Evolutionary conservation across 257 asterid genomes (phyloP).

Genomic region (Solanum pimpinellifolium): DNA sequence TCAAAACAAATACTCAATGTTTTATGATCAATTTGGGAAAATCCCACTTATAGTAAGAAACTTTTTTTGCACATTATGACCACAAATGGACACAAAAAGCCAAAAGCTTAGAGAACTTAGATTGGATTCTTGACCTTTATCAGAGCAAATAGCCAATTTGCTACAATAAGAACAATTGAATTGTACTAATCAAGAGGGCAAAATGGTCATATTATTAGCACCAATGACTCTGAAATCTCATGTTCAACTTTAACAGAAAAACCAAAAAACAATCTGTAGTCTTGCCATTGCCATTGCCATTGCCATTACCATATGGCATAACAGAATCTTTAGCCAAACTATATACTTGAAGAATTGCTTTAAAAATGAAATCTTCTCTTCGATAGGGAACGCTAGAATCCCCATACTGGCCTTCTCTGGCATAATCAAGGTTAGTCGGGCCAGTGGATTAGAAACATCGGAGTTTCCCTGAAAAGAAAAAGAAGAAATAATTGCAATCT

Average conservation of each 20-base stretch:
- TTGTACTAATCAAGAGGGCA: background rate
- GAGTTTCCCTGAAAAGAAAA: background rate
- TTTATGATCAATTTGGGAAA: background rate
- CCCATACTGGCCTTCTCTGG: background rate
- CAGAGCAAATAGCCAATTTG: background rate
- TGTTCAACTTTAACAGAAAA: background rate
- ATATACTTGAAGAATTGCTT: background rate
- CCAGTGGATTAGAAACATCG: background rate
- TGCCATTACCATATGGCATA: background rate
- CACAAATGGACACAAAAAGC: background rate
- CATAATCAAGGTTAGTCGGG: background rate
- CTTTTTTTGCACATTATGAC: background rate
- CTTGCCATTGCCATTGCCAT: background rate
- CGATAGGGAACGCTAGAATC: background rate
- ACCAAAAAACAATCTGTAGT: background rate
- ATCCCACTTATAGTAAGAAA: background rate
- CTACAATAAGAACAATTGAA: background rate
- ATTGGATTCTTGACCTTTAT: background rate
- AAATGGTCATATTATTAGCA: background rate
- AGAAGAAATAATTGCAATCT: background rate
- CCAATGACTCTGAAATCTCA: background rate
- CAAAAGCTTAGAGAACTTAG: background rate
- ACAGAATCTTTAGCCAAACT: background rate
- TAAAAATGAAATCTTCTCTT: background rate
- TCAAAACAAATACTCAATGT: background rate